Evolutionary conservation across 164 flowering plant species (phyloP).

Genomic region (Vitis cinerea): DNA sequence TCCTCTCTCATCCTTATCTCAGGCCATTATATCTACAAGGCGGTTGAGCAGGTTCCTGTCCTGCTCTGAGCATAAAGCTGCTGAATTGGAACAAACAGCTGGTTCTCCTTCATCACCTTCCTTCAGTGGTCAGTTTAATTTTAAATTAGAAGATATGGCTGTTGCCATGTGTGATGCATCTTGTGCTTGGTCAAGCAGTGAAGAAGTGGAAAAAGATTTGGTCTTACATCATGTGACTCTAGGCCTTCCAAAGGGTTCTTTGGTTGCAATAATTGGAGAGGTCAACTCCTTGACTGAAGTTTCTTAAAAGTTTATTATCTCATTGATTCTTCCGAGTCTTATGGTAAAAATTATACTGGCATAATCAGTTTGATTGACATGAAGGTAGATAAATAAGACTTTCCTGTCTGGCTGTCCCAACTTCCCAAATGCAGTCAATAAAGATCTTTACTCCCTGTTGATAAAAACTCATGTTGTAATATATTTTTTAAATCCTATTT

Average conservation of each 20-base stretch:
- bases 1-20: slow-evolving; percentile 9
- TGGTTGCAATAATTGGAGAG: slow-evolving; percentile 88
- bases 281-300: slow-evolving; percentile 27
- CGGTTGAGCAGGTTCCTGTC: slow-evolving; percentile 73
- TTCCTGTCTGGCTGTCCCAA: too few relatives aligned
- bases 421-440: too few relatives aligned
- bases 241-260: slow-evolving; percentile 57
- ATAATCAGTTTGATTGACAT: too few relatives aligned
- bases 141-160: slow-evolving; percentile 37
- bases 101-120: slow-evolving; percentile 18
- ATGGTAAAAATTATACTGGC: too few relatives aligned
- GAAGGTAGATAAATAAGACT: too few relatives aligned
- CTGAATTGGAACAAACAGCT: slow-evolving; percentile 11
- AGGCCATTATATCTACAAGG: slow-evolving; percentile 83
- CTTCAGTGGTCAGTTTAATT: slow-evolving; percentile 18
- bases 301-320: not conserved
- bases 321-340: too few relatives aligned
- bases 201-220: slow-evolving; percentile 24
- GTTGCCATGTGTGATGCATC: slow-evolving; percentile 55
- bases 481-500: too few relatives aligned
- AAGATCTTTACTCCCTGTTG: too few relatives aligned
- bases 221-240: slow-evolving; percentile 54
- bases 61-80: slow-evolving; percentile 37
- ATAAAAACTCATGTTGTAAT: too few relatives aligned
- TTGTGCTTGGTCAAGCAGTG: slow-evolving; percentile 68